Evolutionary conservation across 148 eudicot genomes (phyloP), one percentile per base, ranked within the genome.

Genomic region (Diospyros kaki): DNA sequence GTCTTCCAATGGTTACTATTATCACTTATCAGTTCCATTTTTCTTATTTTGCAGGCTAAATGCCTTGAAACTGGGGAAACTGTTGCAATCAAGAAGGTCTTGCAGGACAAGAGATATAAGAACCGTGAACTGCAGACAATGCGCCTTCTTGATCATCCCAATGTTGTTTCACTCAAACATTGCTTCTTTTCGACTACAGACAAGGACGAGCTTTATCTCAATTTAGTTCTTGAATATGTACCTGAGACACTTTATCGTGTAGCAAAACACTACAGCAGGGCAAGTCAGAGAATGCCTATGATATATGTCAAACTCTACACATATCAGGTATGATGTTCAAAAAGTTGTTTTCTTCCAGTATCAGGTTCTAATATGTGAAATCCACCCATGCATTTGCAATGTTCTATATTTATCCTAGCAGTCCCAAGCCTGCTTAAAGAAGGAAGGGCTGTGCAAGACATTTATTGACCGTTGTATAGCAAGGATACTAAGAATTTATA

Each of bases 91-190:
- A 80, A 75, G 56, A 83, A 84, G 56, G 87, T 85, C 59, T 80
- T 85, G 74, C 87, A 85, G 79, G 87, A 85, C 55, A 85, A 82
- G 80, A 80, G 86, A 80, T 85, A 85, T 60, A 85, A 85, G 68
- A 85, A 85, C 60, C 84, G 85, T 63, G 88, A 85, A 67, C 65
- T 85, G 76, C 88, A 85, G 54, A 79, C 81, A 40, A 85, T 85
- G 85, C 86, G 88, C 62, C 77, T 85, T 67, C 79, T 85, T 51
- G 88, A 85, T 78, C 88, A 85, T 73, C 88, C 85, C 41, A 82
- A 82, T 75, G 81, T 85, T 58, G 83, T 85, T 68, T 77, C 81
- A 28, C 80, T 85, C 56, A 82, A 82, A 66, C 87, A 82, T 51
- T 79, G 87, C 73, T 84, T 84, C 79, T 84, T 79, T 55, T 85